These are phyloP conservation scores for Fusarium lyarnte DNA, from an alignment of 2,329 filamentous ascomycete genomes.

Conservation along the genomic window DNA sequence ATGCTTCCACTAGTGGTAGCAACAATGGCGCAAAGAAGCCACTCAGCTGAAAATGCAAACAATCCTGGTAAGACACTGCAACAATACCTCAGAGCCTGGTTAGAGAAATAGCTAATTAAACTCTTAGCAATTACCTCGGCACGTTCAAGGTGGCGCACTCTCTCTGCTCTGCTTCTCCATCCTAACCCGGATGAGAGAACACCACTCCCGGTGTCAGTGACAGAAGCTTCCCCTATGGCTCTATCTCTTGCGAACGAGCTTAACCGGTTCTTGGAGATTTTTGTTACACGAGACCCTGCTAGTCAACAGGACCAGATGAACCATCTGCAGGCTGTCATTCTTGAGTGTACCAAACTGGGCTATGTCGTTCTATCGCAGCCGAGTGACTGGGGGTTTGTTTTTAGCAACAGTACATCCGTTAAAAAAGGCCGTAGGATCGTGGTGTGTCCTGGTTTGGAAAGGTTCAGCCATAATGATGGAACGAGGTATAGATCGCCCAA, in stretches of 20 bases:
- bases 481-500: conserved; percentile 33
- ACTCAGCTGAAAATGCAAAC: conserved; percentile 41
- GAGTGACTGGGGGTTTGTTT: conserved; percentile 50
- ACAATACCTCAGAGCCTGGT: background rate
- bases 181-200: conserved; percentile 50
- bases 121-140: conserved; percentile 43
- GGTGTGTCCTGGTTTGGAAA: conserved; percentile 46
- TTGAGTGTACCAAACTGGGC: conserved; percentile 53
- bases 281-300: conserved; percentile 43
- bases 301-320: conserved; percentile 47
- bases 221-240: conserved; percentile 46
- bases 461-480: conserved; percentile 41
- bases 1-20: conserved; percentile 50
- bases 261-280: conserved; percentile 47
- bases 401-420: conserved; percentile 3
- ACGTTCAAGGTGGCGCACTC: conserved; percentile 53
- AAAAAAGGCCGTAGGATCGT: conserved; percentile 18
- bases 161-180: conserved; percentile 55
- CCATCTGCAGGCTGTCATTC: conserved; percentile 52
- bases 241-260: conserved; percentile 47
- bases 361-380: conserved; percentile 56
- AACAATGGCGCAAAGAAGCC: conserved; percentile 44
- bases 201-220: conserved; percentile 45
- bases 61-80: conserved; percentile 44
- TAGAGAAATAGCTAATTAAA: background rate